phyloP scores from a whole-genome alignment of 257 asterid species.

The Solanum arcanum region DNA sequence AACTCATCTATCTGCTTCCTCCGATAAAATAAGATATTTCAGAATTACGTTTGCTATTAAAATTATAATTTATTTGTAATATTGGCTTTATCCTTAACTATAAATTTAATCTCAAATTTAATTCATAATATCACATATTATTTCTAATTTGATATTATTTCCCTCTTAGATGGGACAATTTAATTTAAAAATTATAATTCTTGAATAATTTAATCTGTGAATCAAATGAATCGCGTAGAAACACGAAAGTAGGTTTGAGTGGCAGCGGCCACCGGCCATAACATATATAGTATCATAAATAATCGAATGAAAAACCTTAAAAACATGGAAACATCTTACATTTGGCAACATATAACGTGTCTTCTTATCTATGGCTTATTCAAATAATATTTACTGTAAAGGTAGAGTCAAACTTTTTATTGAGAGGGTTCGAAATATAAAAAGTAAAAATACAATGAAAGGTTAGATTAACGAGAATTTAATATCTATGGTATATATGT shows the following conservation, averaged over 20 bases:
- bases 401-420: no score
- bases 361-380: neutral
- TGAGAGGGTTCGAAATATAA: no score
- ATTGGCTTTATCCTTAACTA: fast-evolving
- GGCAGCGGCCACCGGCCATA: neutral
- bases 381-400: no score
- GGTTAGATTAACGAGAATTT: no score
- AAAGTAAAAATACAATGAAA: no score
- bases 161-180: no score
- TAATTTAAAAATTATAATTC: no score
- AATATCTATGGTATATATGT: neutral
- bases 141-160: no score
- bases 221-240: no score
- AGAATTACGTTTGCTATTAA: neutral
- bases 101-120: neutral
- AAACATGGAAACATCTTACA: neutral
- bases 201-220: no score
- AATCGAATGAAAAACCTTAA: neutral
- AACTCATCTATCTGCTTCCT: neutral
- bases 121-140: neutral
- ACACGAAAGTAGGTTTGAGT: neutral
- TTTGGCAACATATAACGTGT: neutral
- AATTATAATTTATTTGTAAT: neutral
- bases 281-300: neutral
- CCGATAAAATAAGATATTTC: neutral